Evolutionary conservation across 1,284 basidiomycete species (phyloP), one percentile per base, ranked within the genome.

Genomic region (Cystobasidium sp.): DNA sequence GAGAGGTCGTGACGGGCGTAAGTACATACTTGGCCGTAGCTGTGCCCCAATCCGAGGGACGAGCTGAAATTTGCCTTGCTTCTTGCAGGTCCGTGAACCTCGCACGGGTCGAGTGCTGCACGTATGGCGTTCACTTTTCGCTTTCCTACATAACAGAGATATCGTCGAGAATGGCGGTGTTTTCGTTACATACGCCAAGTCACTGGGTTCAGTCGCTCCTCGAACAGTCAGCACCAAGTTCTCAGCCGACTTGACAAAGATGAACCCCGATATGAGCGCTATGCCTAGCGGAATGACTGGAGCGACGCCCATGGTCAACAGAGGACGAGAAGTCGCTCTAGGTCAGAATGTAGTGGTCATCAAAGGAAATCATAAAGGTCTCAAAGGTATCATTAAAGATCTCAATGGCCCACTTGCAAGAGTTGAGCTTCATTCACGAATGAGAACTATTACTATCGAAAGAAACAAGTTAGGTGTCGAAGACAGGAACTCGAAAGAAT

Each of bases 101-200:
- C 91, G 95, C n/a, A 93, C 91, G 86, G 97, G 97, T 71, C 89
- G 90, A 75, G 92, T 99, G 9, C 85, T 99, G 68, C 96, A 98
- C 82, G 94, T 95, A 59, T 92, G 97, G 82, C 94, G 97, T 81
- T 95, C 94, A 0, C 90, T 93, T 83, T 96, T 91, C 80, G 93
- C 92, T 5, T 99, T 97, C 86, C 84, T 99, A 56, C 90, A 95
- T 84, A 97, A 95, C 80, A 90, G 95, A 52, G 94, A 97, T 68
- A 86, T 93, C 75, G 81, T 86, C 18, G 94, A 97, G 82, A 96
- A 98, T 80, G 90, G 92, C 31, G 97, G 97, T 74, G 90, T 98
- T 24, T 99, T 96, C 80, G 91, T 99, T 66, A 80, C 83, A 18
- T 81, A 93, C 39, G 88, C 91, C 3, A 88, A 90, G 43, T 88